phyloP scores from a whole-genome alignment of 1,139 yeast genomes.

The Chernovozyma sophiae-reginae region DNA sequence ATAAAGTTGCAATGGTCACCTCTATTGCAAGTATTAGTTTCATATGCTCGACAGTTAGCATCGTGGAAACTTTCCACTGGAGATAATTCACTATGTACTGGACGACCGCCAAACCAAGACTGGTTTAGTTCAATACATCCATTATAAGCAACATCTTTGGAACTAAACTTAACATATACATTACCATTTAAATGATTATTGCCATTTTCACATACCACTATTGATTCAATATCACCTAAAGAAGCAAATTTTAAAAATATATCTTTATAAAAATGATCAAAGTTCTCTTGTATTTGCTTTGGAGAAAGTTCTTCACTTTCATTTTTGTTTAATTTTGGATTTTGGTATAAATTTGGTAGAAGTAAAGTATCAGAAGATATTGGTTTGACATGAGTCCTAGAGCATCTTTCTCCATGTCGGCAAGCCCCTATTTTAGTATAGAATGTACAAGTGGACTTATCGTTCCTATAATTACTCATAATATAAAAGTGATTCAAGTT shows the following conservation, averaged over 20 bases:
- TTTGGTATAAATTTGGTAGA: conserved; percentile 65
- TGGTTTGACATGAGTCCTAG: conserved; percentile 73
- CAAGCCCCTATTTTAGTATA: conserved; percentile 89
- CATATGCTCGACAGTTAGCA: conserved; percentile 73
- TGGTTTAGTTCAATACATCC: conserved; percentile 63
- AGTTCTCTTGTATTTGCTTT: conserved; percentile 46
- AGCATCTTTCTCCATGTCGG: conserved; percentile 88
- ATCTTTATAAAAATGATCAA: conserved; percentile 71
- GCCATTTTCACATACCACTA: conserved; percentile 79
- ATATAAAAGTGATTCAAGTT: no score
- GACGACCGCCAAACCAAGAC: conserved; percentile 79
- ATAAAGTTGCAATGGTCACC: conserved; percentile 85
- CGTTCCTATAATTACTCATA: conserved; percentile 13
- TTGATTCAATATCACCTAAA: conserved; percentile 59
- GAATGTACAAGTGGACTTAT: conserved; percentile 43
- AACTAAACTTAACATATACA: conserved; percentile 64
- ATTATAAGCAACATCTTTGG: conserved; percentile 53
- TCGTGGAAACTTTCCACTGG: conserved; percentile 72
- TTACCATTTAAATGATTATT: conserved; percentile 81
- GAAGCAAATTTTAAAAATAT: conserved; percentile 63
- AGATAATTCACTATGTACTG: conserved; percentile 76
- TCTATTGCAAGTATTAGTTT: conserved; percentile 59
- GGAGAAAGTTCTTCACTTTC: conserved; percentile 20
- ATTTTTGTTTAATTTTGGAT: conserved; percentile 49
- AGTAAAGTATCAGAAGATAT: conserved; percentile 62